Conservation (phyloP, 305 asterid species). For the Fraxinus floribunda region DNA sequence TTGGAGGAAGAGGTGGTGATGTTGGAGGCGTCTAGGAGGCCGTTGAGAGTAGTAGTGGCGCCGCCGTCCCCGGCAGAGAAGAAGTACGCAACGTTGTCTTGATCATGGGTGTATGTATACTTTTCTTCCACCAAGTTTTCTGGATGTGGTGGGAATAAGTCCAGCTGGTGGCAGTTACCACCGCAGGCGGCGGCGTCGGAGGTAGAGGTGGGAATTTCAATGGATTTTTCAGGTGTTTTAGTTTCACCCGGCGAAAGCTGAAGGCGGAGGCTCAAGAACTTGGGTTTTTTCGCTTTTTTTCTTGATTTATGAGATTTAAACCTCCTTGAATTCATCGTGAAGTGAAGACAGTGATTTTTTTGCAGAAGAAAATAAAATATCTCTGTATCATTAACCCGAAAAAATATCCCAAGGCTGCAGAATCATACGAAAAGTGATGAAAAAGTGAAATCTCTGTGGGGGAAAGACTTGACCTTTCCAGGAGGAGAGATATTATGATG, state of each 20-base stretch:
- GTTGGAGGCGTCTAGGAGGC: slow-evolving; percentile 42
- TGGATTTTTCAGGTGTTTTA: not conserved
- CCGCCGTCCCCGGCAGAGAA: slow-evolving; percentile 71
- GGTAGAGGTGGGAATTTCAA: slow-evolving; percentile 14
- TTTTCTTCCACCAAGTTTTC: slow-evolving; percentile 38
- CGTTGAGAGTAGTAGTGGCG: slow-evolving; percentile 59
- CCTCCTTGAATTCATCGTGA: slow-evolving; percentile 37
- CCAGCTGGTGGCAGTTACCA: slow-evolving; percentile 34
- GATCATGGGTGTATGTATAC: slow-evolving; percentile 39
- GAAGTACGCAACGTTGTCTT: slow-evolving; percentile 61
- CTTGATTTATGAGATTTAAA: slow-evolving; percentile 27
- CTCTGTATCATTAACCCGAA: not conserved
- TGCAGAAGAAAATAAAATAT: not conserved
- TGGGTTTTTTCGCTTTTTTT: slow-evolving; percentile 48
- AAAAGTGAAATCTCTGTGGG: slow-evolving; percentile 32
- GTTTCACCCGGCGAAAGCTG: slow-evolving; percentile 38
- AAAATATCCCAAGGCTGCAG: not conserved
- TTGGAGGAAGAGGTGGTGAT: slow-evolving; percentile 45
- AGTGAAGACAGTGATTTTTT: not conserved
- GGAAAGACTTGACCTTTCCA: slow-evolving; percentile 17
- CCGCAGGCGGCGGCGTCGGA: not conserved
- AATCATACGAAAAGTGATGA: not conserved
- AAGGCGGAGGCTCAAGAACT: slow-evolving; percentile 73
- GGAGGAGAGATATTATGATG: not conserved
- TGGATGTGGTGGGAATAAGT: slow-evolving; percentile 41